Conservation (phyloP, 2,329 filamentous ascomycete genomes). For the Stemphylium lycopersici region DNA sequence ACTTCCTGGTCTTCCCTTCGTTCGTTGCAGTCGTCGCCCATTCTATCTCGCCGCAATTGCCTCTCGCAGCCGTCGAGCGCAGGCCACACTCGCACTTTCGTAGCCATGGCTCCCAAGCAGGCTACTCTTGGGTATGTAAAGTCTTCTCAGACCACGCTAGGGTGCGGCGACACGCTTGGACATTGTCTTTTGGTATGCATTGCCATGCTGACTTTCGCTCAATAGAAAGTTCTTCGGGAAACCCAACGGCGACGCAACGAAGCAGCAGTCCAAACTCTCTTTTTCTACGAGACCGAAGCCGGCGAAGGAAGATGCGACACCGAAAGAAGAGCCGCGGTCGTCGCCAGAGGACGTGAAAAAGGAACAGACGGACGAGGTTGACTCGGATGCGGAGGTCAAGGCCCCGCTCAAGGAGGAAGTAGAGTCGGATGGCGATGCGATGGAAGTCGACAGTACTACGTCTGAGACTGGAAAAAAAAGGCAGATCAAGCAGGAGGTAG, state of each 20-base stretch:
- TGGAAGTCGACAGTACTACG: slow-evolving; percentile 35
- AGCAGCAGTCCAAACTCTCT: slow-evolving; percentile 78
- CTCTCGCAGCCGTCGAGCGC: slow-evolving; percentile 11
- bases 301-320: slow-evolving; percentile 49
- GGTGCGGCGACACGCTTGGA: slow-evolving; percentile 59
- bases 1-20: slow-evolving; percentile 12
- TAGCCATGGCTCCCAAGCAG: slow-evolving; percentile 67
- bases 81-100: slow-evolving; percentile 14
- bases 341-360: slow-evolving; percentile 26
- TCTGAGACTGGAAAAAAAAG: slow-evolving; percentile 41
- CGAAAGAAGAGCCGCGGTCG: slow-evolving; percentile 27
- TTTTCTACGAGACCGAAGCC: slow-evolving; percentile 64
- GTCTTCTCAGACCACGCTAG: slow-evolving; percentile 73
- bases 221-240: slow-evolving; percentile 84
- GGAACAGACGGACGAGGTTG: slow-evolving; percentile 21
- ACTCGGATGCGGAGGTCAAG: slow-evolving; percentile 25
- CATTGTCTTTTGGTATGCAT: background rate
- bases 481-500: slow-evolving; percentile 36
- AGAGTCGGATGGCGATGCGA: slow-evolving; percentile 26
- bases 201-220: slow-evolving; percentile 13
- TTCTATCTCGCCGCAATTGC: slow-evolving; percentile 7
- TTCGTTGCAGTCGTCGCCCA: slow-evolving; percentile 10
- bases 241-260: slow-evolving; percentile 64
- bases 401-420: slow-evolving; percentile 26
- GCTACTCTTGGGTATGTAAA: slow-evolving; percentile 88